Evolutionary conservation across 73 alveolate species (phyloP), one percentile per base, ranked within the genome.

Genomic region (Paramecium octaurelia): DNA sequence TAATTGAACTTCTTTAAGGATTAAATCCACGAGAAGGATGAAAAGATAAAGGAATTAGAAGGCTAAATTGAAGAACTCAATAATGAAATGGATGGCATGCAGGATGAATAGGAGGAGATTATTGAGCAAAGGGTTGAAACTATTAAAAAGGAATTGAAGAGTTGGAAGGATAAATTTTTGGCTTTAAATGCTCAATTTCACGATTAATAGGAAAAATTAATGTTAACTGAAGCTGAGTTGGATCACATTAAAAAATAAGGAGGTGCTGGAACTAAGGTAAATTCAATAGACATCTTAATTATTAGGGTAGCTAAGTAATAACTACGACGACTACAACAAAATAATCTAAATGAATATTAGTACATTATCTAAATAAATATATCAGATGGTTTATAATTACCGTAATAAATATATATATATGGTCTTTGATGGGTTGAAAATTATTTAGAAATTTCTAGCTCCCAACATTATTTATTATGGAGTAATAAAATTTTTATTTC

Each of bases 111-210:
- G 31, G 84, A 64, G 46, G 84, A 64, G 31, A 27, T 27, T 1
- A 64, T 64, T 64, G 84, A 64, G 14, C 9, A 27, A 64, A 64
- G 50, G 14, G 46, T 64, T 12, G 84, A 64, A 9, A 64, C 50
- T 14, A 3, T 64, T 12, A 27, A 31, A 27, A 64, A 64, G 16
- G 87, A 73, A 7, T 8, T 73, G 3, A 73, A 73, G 8, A 73
- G 58, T 35, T 73, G 87, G 87, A 73, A 73, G 16, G 59, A 73
- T 36, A 73, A 73, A 73, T 73, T 73, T 73, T 36, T 73, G 87
- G 87, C 57, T 2, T 38, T 73, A 16, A 73, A 73, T 73, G 59
- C 34, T 36, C 18, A 73, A 73, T 73, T 73, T n/a, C 87, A 73
- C 40, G 60, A 73, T 34, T 36, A 36, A 36, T 73, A 73, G 18